These are phyloP conservation scores for Skeletonema potamos DNA, from an alignment of 108 stramenopile species.

Conservation along the genomic window DNA sequence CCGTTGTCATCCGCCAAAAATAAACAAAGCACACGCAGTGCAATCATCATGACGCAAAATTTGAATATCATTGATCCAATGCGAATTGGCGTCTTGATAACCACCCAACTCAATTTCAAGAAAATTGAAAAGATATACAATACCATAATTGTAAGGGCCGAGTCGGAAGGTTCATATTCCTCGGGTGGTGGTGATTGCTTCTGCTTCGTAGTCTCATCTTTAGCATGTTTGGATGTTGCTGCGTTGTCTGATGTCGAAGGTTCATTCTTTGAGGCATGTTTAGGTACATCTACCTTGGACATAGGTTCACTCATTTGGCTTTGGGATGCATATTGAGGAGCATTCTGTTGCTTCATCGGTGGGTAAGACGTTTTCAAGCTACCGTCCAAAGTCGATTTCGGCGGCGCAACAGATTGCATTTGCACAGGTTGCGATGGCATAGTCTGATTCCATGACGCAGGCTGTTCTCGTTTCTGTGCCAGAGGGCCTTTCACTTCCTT, in stretches of 20 bases:
- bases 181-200: constrained; percentile 21
- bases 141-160: constrained; percentile 57
- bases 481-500: constrained; percentile 9
- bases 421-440: not conserved
- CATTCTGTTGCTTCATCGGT: not conserved
- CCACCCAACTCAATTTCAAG: constrained; percentile 49
- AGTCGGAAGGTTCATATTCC: constrained; percentile 41
- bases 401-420: not conserved
- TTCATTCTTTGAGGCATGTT: not conserved
- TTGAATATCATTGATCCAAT: constrained; percentile 32
- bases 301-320: not conserved
- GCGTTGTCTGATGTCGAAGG: not conserved
- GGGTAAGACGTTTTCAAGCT: not conserved
- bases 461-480: not conserved
- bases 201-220: constrained; percentile 11
- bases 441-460: not conserved
- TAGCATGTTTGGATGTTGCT: not conserved
- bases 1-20: constrained; percentile 54
- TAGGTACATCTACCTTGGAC: not conserved
- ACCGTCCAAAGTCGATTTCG: not conserved
- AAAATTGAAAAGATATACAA: constrained; percentile 51
- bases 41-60: constrained; percentile 3
- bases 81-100: constrained; percentile 51
- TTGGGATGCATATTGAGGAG: not conserved
- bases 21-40: constrained; percentile 44